These are phyloP conservation scores for Vaccinium darrowii DNA, from an alignment of 148 eudicot genomes.

Conservation along the genomic window DNA sequence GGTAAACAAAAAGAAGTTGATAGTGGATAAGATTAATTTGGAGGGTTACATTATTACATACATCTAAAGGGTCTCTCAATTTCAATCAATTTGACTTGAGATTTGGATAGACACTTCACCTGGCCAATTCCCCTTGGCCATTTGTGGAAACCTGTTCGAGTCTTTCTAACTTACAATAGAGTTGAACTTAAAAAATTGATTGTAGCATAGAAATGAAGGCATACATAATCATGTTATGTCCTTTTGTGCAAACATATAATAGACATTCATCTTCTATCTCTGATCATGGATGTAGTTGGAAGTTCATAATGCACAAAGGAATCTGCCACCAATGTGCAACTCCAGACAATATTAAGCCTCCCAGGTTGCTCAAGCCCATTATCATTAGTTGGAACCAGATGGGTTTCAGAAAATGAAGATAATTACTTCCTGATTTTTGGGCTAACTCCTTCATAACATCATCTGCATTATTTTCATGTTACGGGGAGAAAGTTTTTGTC, in stretches of 20 bases:
- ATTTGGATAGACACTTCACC: not conserved
- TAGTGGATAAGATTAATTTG: not conserved
- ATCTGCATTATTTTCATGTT: slow-evolving; percentile 49
- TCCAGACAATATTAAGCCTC: slow-evolving; percentile 50
- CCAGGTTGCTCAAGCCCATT: slow-evolving; percentile 80
- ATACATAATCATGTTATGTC: not conserved
- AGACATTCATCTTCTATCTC: slow-evolving; percentile 5
- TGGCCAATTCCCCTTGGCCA: too few species aligned
- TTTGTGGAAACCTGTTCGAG: not conserved
- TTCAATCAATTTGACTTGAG: not conserved
- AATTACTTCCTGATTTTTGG: not conserved
- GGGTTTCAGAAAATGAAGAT: not conserved
- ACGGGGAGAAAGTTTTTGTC: slow-evolving; percentile 84
- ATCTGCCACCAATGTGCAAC: slow-evolving; percentile 76
- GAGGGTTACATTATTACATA: not conserved
- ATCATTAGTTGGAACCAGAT: slow-evolving; percentile 78
- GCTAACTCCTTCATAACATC: not conserved
- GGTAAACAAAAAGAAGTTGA: not conserved
- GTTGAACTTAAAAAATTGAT: not conserved
- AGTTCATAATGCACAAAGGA: slow-evolving; percentile 59
- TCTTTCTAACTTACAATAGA: not conserved
- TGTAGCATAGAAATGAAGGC: not conserved
- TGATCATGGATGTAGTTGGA: slow-evolving; percentile 36
- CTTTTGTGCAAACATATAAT: not conserved
- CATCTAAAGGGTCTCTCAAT: not conserved